Evolutionary conservation across 495 filamentous ascomycete genomes (phyloP), one percentile per base, ranked within the genome.

Genomic region (Annulohypoxylon nitens): DNA sequence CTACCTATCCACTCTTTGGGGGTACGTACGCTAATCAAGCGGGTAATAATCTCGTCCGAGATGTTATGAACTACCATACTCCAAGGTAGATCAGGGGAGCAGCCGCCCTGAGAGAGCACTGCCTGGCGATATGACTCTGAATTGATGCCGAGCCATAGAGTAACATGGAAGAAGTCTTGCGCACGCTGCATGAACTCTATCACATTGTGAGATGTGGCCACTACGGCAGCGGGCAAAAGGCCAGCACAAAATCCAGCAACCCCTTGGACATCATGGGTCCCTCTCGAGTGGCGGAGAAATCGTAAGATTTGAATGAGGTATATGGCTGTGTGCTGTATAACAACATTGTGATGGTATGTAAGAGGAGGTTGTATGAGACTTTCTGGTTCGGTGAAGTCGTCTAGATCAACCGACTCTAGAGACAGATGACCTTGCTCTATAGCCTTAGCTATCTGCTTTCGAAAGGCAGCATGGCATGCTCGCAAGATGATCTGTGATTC

Each of bases 101-200:
- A 55, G 4, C 51, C 33, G 11, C 53, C n/a, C 20, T 20, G 53
- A 10, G 53, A 57, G 30, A 57, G 8, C 4, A 37, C 3, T 16
- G 33, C 5, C 9, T n/a, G 5, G 33, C 53, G 30, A 10, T 57
- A 57, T 7, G 26, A 57, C 25, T 57, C 53, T 8, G 53, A 57
- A 8, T 57, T 57, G 14, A 57, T 57, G 2, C 53, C 53, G 33
- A 57, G 53, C 26, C 30, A 57, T 9, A 57, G 33, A 30, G 53
- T 37, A 3, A 57, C 53, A 6, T 57, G 53, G 14, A 57, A 57
- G 30, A 57, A 57, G n/a, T 57, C 53, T 5, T 57, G 53, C n/a
- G 53, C 53, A 18, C 53, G 26, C n/a, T 57, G 53, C 53, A 57
- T 36, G 30, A 57, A 57, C 14, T 57, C 53, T 12, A 57, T 57